Base-by-base conservation (phyloP, 2,329 filamentous ascomycete genomes). In the Pyrenophora teres region DNA sequence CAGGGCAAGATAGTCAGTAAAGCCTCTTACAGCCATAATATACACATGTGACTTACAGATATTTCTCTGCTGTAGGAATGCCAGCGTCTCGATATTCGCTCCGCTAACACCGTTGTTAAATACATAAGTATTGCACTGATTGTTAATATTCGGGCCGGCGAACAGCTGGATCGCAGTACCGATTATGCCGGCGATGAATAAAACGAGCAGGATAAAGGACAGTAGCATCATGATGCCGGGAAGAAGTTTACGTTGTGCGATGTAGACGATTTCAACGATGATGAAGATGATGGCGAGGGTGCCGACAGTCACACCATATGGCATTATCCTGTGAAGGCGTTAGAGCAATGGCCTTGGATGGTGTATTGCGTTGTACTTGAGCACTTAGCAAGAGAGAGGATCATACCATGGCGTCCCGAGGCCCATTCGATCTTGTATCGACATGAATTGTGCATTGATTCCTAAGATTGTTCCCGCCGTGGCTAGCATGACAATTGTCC, bases 131-230 rank as follows among this genome's bases (percentile, higher is more conserved):
- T 83, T 78, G 69, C 84, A 87, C 62, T 82, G 83, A 53, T 78
- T 76, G 68, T 81, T 82, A 56, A 87, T 80, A 52, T 84, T 83
- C 33, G 78, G 79, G 7, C 74, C 72, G 0, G 82, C 81, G 63
- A 85, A 87, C 13, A 87, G 73, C 64, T 87, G 84, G 48, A 87
- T 78, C 4, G 81, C 78, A 0, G 84, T 87, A 56, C 84, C 84
- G 58, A 87, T 81, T n/a, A 85, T 72, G 6, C 83, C 83, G 2
- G 83, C 81, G 46, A 87, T 72, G 77, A 81, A 87, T 16, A 87
- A 75, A 2, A 84, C 82, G 56, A 85, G 80, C 31, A 86, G 77
- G 59, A 86, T 83, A 69, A 86, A 86, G 50, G 79, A 80, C 45
- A 82, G 78, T 19, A 86, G 73, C 60, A 86, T 80, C 62, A 87